A percentile compares a stretch with the other conserved stretches of the same genome.
Conservation (phyloP, 106 monocot species). For the Platanthera zijinensis region DNA sequence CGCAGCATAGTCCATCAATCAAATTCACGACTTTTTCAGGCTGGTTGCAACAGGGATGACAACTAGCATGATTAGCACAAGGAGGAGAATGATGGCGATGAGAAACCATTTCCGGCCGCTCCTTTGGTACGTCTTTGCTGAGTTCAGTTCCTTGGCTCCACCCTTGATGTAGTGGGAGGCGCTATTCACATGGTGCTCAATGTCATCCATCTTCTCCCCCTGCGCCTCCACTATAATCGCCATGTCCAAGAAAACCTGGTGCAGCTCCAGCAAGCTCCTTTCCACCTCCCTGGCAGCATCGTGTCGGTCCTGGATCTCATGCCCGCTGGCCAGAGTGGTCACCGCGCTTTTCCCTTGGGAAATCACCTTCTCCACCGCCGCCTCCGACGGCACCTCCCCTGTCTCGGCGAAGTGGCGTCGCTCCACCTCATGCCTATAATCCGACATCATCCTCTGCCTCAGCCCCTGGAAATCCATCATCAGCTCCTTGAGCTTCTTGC, state of each 20-base stretch:
- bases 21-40: constrained; percentile 21
- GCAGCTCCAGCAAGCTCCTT: constrained; percentile 63
- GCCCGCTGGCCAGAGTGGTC: not conserved
- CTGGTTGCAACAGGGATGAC: constrained; percentile 36
- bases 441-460: constrained; percentile 45
- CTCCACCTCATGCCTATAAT: constrained; percentile 64
- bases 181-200: constrained; percentile 54
- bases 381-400: constrained; percentile 48
- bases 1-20: not conserved
- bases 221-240: constrained; percentile 72
- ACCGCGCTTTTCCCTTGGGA: constrained; percentile 44
- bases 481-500: constrained; percentile 54
- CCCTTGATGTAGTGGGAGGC: constrained; percentile 50
- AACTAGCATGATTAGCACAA: constrained; percentile 30
- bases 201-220: constrained; percentile 74
- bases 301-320: constrained; percentile 61
- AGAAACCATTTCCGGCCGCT: constrained; percentile 41
- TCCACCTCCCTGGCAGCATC: constrained; percentile 62
- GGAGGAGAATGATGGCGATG: constrained; percentile 34
- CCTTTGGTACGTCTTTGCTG: constrained; percentile 35
- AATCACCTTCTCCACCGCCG: constrained; percentile 52
- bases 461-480: constrained; percentile 65
- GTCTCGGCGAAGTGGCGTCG: constrained; percentile 57
- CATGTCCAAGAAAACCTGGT: constrained; percentile 89
- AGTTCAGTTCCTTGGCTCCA: constrained; percentile 37